Evolutionary conservation across 148 eudicot species (phyloP), one percentile per base, ranked within the genome.

Genomic region (Persicaria tinctoria): DNA sequence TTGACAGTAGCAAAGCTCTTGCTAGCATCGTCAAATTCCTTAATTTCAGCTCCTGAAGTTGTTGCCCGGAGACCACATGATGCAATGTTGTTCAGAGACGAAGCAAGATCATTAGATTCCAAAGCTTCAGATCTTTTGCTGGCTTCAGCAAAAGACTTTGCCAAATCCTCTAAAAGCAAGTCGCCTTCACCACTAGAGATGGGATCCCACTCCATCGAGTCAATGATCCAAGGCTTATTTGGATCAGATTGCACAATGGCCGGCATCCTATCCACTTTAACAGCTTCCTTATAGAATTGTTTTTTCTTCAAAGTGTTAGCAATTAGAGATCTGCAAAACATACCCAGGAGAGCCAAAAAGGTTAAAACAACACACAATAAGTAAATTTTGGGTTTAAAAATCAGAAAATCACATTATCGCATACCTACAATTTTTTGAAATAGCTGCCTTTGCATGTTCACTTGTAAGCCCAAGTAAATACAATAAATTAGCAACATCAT

Each of bases 111-210:
- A 59, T 89, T 81, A 75, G 91, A 72, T 80, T 88, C 86, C 57
- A 79, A 83, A 54, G 83, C 71, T 79, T 86, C 82, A 44, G 85
- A 68, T 74, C 48, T 81, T 72, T 81, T 83, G 68, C 76, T 82
- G 17, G 86, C 78, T 12, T 79, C 82, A 20, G 90, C 78, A 79
- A 95, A 90, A 73, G 90, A 88, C 82, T 82, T 95, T 62, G 89
- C 92, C 86, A 92, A 80, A 82, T 95, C 99, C 82, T 90, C 91
- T 76, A 92, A 85, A 76, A 81, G 78, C 83, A 95, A 78, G 83
- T 95, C 99, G 75, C 99, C 99, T 59, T 92, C 96, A 38, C 96
- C 97, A 68, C 94, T 87, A 75, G 94, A 92, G 63, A 95, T 86
- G 20, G 99, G 99, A 80, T 95, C 99, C 99, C 99, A 95, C 72